Evolutionary conservation across 2,329 filamentous ascomycete genomes (phyloP).

Genomic region (Lanzia echinophila): DNA sequence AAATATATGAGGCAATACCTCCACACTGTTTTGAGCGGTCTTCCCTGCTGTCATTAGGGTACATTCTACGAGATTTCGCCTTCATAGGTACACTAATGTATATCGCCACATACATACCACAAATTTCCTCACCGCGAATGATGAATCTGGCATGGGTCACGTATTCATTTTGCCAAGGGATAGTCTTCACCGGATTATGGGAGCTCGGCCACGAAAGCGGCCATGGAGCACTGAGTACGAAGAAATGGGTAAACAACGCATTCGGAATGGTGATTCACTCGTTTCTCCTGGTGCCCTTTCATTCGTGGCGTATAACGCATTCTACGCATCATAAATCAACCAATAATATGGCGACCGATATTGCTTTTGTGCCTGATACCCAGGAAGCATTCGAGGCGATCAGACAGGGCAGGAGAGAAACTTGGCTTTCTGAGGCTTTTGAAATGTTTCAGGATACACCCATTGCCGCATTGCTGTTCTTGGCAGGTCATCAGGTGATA

Average conservation of each 20-base stretch:
- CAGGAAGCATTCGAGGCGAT: constrained; percentile 22
- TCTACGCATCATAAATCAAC: constrained; percentile 61
- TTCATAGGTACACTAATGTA: constrained; percentile 44
- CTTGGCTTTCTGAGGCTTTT: constrained; percentile 35
- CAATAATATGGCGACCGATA: constrained; percentile 61
- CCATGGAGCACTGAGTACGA: constrained; percentile 59
- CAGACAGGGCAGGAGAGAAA: background rate
- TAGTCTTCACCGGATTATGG: constrained; percentile 63
- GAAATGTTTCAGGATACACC: constrained; percentile 49
- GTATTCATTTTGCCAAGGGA: constrained; percentile 59
- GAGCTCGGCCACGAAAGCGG: constrained; percentile 66
- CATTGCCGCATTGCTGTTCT: constrained; percentile 43
- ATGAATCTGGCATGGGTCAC: constrained; percentile 45
- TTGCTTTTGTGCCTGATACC: constrained; percentile 52
- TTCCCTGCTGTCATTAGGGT: constrained; percentile 44
- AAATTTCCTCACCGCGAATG: constrained; percentile 38
- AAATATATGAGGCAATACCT: constrained; percentile 44
- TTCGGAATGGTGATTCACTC: constrained; percentile 62
- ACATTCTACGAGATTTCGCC: constrained; percentile 49
- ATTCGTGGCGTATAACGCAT: constrained; percentile 66
- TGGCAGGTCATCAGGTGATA: constrained; percentile 55
- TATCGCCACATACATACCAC: constrained; percentile 48
- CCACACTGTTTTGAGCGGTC: constrained; percentile 55
- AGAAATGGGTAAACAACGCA: constrained; percentile 50
- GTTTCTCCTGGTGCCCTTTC: constrained; percentile 59